Evolutionary conservation across 306 rosid genomes (phyloP).

Genomic region (Delonix regia): DNA sequence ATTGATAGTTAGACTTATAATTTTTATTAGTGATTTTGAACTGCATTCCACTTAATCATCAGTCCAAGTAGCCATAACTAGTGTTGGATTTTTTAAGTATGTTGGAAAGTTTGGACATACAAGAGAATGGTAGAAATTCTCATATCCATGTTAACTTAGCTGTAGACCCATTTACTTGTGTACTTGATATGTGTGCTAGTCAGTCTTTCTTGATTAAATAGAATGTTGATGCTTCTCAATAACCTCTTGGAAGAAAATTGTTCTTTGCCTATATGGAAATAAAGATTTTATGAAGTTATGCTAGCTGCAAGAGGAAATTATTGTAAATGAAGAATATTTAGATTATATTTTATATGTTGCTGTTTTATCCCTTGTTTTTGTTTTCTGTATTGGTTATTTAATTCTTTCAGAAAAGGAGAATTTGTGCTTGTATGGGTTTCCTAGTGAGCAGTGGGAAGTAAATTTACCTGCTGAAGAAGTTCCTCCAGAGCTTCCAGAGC

Average conservation of each 20-base stretch:
- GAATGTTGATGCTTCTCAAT: conserved; percentile 28
- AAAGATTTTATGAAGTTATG: conserved; percentile 10
- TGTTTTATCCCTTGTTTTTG: conserved; percentile 31
- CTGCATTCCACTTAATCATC: background rate
- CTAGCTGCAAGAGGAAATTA: conserved; percentile 1
- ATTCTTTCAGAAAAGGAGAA: conserved; percentile 85
- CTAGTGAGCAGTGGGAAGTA: conserved; percentile 96
- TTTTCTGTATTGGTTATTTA: conserved; percentile 25
- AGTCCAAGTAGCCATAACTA: background rate
- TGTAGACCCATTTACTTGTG: background rate
- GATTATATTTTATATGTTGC: conserved; percentile 9
- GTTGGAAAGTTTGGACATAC: background rate
- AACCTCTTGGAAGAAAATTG: background rate
- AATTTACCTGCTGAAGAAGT: conserved; percentile 98
- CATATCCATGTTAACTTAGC: background rate
- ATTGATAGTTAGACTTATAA: background rate
- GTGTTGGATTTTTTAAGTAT: background rate
- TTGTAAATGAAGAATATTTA: conserved; percentile 4
- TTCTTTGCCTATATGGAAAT: conserved; percentile 5
- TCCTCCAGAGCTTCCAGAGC: conserved; percentile 96
- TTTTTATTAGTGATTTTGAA: background rate
- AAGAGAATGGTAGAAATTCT: conserved; percentile 8
- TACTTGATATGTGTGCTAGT: background rate
- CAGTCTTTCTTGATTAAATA: background rate
- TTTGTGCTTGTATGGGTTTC: conserved; percentile 83